Percentiles rank a stretch among this genome's conserved stretches.
phyloP scores from a whole-genome alignment of 371 early-diverging fungal genomes.

The Circinella minor region DNA sequence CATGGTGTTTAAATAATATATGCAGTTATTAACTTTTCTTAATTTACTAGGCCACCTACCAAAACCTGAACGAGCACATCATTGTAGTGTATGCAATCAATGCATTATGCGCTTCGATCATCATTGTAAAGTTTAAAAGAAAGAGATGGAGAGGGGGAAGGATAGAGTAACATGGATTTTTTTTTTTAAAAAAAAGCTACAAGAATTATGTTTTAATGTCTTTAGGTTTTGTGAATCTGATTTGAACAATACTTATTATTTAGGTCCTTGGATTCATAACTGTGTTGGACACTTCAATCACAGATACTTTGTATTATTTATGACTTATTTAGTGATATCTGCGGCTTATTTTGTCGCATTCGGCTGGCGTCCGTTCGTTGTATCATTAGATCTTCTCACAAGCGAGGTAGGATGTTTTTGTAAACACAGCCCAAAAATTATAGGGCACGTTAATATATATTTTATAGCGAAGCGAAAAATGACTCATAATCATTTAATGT shows the following conservation, averaged over 20 bases:
- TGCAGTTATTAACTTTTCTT: no score
- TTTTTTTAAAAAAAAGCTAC: no score
- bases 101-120: conserved; percentile 83
- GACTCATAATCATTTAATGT: background rate
- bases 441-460: no score
- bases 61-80: conserved; percentile 92
- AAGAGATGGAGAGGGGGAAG: background rate
- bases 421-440: no score
- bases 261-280: conserved; percentile 78
- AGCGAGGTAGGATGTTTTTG: conserved; percentile 35
- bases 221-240: no score
- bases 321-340: conserved; percentile 67
- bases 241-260: background rate
- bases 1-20: no score
- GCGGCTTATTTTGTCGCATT: conserved; percentile 68
- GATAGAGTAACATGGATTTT: background rate
- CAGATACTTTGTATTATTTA: conserved; percentile 81
- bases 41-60: conserved; percentile 57
- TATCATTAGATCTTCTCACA: conserved; percentile 51
- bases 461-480: no score
- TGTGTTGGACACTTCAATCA: conserved; percentile 87
- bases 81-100: conserved; percentile 86
- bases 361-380: conserved; percentile 60
- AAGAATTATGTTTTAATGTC: no score
- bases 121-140: conserved; percentile 51